Conservation (phyloP, 805 yeast genomes). For the Hanseniaspora osmophila region DNA sequence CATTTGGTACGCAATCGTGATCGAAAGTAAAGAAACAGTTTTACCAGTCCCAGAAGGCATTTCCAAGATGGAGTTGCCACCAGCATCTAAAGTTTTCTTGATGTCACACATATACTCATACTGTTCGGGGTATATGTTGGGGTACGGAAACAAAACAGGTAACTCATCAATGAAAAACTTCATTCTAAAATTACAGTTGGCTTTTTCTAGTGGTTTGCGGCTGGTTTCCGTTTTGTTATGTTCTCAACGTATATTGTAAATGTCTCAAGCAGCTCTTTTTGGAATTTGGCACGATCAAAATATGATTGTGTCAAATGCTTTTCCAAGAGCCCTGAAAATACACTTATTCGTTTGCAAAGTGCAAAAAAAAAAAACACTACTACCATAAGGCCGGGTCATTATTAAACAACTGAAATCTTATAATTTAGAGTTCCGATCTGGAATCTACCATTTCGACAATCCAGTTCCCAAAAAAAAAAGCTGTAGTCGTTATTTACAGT, state of each 20-base stretch:
- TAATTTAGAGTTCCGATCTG: no score
- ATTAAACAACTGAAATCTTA: no score
- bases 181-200: slow-evolving; percentile 9
- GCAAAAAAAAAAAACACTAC: no score
- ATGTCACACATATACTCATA: slow-evolving; percentile 96
- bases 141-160: slow-evolving; percentile 92
- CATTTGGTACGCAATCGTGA: slow-evolving; percentile 92
- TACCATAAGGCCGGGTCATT: no score
- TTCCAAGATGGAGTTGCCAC: slow-evolving; percentile 90
- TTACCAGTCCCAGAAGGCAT: slow-evolving; percentile 99
- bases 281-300: background rate
- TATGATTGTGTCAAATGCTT: no score
- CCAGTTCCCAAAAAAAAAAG: no score
- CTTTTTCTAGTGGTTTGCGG: background rate
- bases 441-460: no score
- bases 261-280: background rate
- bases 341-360: no score
- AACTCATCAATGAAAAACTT: slow-evolving; percentile 90
- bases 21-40: slow-evolving; percentile 78
- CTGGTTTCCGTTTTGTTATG: no score
- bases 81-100: slow-evolving; percentile 84
- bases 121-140: slow-evolving; percentile 94
- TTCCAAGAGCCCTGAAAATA: no score
- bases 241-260: no score
- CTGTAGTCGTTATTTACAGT: no score